phyloP scores from a whole-genome alignment of 352 stramenopile species.

The Phytophthora fragariae region DNA sequence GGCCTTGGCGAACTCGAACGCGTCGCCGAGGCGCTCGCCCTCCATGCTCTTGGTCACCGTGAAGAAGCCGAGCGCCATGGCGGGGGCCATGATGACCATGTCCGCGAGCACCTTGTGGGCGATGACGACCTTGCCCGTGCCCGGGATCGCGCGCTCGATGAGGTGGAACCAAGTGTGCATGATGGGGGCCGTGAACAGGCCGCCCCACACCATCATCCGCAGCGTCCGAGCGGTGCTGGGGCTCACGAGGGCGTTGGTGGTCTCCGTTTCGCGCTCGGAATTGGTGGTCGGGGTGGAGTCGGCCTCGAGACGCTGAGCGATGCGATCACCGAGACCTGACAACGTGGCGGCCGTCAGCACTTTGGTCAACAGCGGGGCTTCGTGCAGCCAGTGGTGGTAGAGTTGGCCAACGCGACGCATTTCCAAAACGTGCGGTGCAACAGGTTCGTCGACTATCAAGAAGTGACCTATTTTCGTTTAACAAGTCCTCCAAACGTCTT shows the following conservation, averaged over 20 bases:
- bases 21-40: slow-evolving; percentile 38
- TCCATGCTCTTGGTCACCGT: slow-evolving; percentile 54
- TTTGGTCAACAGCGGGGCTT: slow-evolving; percentile 67
- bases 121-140: slow-evolving; percentile 34
- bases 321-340: slow-evolving; percentile 54
- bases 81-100: slow-evolving; percentile 53
- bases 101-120: slow-evolving; percentile 54
- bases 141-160: slow-evolving; percentile 66
- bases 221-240: slow-evolving; percentile 52
- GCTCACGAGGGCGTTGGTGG: slow-evolving; percentile 21
- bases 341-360: slow-evolving; percentile 52
- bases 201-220: slow-evolving; percentile 89
- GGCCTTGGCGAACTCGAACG: slow-evolving; percentile 43
- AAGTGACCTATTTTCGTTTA: not conserved
- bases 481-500: not conserved
- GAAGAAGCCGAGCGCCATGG: slow-evolving; percentile 53
- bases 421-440: slow-evolving; percentile 4
- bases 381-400: slow-evolving; percentile 55
- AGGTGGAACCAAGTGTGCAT: slow-evolving; percentile 92
- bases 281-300: slow-evolving; percentile 1
- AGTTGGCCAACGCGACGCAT: slow-evolving; percentile 42
- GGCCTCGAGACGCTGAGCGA: slow-evolving; percentile 52
- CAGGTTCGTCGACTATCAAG: not conserved
- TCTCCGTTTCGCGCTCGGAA: not conserved
- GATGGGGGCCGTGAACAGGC: slow-evolving; percentile 83